A percentile compares a stretch with the other conserved stretches of the same genome.
phyloP scores from a whole-genome alignment of 768 basidiomycete genomes.

The Pulveroboletus frians region DNA sequence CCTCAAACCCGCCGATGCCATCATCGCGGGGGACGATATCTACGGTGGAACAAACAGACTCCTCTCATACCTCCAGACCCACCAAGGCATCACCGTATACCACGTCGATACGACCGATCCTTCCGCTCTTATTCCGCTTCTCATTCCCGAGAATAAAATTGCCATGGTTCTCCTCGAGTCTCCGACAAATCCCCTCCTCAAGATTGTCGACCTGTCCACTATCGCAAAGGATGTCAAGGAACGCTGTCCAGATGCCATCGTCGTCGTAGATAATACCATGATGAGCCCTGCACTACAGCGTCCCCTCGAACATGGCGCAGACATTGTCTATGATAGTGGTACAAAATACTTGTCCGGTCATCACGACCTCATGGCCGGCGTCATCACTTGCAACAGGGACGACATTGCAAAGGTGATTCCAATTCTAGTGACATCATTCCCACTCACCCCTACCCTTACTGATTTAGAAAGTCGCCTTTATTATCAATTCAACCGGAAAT shows the following conservation, averaged over 20 bases:
- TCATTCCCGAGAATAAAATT: constrained; percentile 63
- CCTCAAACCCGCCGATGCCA: constrained; percentile 91
- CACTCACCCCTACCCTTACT: not conserved
- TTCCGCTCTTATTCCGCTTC: constrained; percentile 51
- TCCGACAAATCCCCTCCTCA: constrained; percentile 95
- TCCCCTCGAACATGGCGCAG: constrained; percentile 92
- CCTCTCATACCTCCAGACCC: constrained; percentile 78
- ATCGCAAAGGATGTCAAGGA: constrained; percentile 85
- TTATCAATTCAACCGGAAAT: constrained; percentile 91
- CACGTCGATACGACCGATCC: constrained; percentile 92
- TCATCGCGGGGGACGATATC: constrained; percentile 94
- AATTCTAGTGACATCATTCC: not conserved
- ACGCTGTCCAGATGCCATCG: constrained; percentile 69
- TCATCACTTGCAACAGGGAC: constrained; percentile 87
- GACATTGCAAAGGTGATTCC: constrained; percentile 72
- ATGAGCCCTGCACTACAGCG: constrained; percentile 98
- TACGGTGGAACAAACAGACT: constrained; percentile 98
- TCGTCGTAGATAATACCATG: constrained; percentile 98
- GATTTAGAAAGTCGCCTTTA: constrained; percentile 76
- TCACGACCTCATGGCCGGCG: constrained; percentile 98
- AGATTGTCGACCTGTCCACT: constrained; percentile 82
- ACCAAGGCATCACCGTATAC: constrained; percentile 84
- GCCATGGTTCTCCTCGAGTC: constrained; percentile 96
- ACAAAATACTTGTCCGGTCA: constrained; percentile 98
- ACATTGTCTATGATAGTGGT: constrained; percentile 96